These are phyloP conservation scores for Chrysanthemum lavandulifolium DNA, from an alignment of 129 eudicot species.

Conservation along the genomic window DNA sequence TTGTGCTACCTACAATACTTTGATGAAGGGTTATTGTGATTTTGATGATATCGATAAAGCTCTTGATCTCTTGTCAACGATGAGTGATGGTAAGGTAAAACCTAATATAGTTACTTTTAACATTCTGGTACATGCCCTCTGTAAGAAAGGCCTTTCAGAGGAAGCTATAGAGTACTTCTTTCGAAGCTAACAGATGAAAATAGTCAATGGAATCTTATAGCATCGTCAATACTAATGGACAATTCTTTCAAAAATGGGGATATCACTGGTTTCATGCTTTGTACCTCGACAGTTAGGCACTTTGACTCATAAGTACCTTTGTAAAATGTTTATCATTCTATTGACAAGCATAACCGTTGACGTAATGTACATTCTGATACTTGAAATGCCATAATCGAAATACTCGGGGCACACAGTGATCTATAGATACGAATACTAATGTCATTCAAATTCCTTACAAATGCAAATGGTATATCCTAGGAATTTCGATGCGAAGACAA, in stretches of 20 bases:
- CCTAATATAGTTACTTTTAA: slow-evolving; percentile 72
- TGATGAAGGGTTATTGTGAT: slow-evolving; percentile 74
- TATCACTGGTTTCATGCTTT: no score
- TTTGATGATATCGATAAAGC: slow-evolving; percentile 49
- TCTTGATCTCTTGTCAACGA: slow-evolving; percentile 52
- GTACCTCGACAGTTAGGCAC: no score
- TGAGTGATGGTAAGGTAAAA: slow-evolving; percentile 47
- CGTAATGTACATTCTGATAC: no score
- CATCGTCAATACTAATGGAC: slow-evolving; percentile 74
- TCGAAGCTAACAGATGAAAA: slow-evolving; percentile 44
- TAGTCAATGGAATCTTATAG: slow-evolving; percentile 40
- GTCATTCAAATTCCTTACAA: no score
- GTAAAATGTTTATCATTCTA: no score
- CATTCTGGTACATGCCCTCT: slow-evolving; percentile 67
- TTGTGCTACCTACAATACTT: slow-evolving; percentile 72
- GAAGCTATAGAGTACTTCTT: slow-evolving; percentile 60
- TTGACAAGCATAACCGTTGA: no score
- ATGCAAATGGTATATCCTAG: no score
- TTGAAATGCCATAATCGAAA: no score
- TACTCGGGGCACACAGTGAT: no score
- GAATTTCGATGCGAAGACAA: no score
- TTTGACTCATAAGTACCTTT: no score
- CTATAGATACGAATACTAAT: no score
- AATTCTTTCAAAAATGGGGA: slow-evolving; percentile 61
- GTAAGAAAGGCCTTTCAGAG: slow-evolving; percentile 53